Conservation (phyloP, 2,329 filamentous ascomycete species). For the Fusarium nisikadoi region DNA sequence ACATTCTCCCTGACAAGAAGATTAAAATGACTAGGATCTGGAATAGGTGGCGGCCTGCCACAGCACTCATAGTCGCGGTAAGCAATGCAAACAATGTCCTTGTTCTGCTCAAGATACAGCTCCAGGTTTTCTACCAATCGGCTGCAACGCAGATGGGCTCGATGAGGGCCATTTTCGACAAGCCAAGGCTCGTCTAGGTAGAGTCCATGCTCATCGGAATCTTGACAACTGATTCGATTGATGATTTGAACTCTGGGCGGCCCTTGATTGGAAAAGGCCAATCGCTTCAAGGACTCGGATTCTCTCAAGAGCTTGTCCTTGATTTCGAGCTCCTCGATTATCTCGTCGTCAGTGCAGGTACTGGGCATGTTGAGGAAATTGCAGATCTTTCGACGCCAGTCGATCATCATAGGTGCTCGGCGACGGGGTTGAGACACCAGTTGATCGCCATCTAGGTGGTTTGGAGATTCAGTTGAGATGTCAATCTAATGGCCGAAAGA, state of each 20-base stretch:
- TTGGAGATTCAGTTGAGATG: accelerated
- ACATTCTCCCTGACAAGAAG: background rate
- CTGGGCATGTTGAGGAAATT: background rate
- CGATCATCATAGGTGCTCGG: background rate
- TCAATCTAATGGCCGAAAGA: accelerated
- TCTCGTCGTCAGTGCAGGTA: background rate
- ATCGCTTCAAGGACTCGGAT: background rate
- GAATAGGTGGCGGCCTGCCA: accelerated
- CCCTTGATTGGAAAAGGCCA: background rate
- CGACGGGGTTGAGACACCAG: accelerated
- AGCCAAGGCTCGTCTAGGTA: background rate
- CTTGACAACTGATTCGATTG: background rate
- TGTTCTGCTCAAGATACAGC: background rate
- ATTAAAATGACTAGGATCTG: accelerated
- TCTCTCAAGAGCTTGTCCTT: background rate
- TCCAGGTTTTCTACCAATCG: background rate
- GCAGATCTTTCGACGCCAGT: background rate
- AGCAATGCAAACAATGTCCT: background rate
- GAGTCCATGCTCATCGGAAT: background rate
- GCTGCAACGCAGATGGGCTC: background rate
- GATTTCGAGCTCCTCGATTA: background rate
- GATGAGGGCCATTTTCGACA: background rate
- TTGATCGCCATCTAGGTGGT: accelerated
- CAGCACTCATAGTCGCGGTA: background rate
- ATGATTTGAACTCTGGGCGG: background rate